Evolutionary conservation across 2,329 filamentous ascomycete species (phyloP), one percentile per base, ranked within the genome.

Genomic region (Didymella pinodella): DNA sequence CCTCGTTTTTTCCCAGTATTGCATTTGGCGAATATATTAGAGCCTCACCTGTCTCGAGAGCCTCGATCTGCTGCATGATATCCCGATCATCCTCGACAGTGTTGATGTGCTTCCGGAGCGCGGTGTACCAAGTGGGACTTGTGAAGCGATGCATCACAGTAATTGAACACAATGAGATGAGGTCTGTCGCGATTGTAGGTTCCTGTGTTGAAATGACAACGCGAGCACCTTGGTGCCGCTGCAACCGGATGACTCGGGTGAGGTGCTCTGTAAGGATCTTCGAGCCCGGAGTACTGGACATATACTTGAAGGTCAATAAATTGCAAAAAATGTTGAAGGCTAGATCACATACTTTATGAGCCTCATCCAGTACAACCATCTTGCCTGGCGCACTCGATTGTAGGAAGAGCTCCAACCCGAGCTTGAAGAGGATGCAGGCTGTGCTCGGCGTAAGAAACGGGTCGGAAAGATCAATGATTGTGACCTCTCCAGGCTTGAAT

Each of bases 161-260:
- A n/a, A 90, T 78, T 0, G 86, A 88, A 72, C 88, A 92, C 0
- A 94, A 79, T 52, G 92, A 89, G 0, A 94, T 81, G 0, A 95
- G 81, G 16, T 83, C 82, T 0, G 87, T 85, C 0, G 88, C 88
- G 4, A 93, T 82, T 0, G 89, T 91, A 0, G 90, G 91, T 67
- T 94, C 91, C 69, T 95, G 90, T 0, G 90, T 94, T 0, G 90
- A 88, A 31, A 94, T 88, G 41, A 94, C 71, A 4, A 93, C 81
- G 0, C 90, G 83, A 0, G 84, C 82, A 0, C 83, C 90, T 0
- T 87, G 76, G 69, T 94, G 91, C 0, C 90, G 86, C 73, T 94
- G 90, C 18, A 89, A 80, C 0, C 90, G 84, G 63, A 94, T 89
- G 0, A 85, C 84, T 0, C 81, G 79, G 0, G 91, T 78, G 0